Evolutionary conservation across 257 asterid species (phyloP).

Genomic region (Nicotiana obtusifolia): DNA sequence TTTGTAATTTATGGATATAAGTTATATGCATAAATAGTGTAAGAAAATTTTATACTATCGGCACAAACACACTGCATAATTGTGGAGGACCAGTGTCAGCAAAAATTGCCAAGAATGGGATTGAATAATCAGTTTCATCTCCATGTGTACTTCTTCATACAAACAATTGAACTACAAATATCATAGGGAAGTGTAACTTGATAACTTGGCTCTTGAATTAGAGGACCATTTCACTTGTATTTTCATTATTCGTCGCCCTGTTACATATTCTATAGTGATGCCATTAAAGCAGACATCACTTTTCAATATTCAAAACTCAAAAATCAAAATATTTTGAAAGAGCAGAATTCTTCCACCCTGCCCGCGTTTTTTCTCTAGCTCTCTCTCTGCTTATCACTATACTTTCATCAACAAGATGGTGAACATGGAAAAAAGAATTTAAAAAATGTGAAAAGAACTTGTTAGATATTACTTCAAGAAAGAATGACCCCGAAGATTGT

Average conservation of each 20-base stretch:
- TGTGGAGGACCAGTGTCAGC: not conserved
- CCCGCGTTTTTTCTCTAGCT: not conserved
- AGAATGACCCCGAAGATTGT: not conserved
- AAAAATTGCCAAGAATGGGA: not conserved
- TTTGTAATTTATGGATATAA: too few species aligned
- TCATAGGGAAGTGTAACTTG: not conserved
- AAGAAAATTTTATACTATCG: too few species aligned
- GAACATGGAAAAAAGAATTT: conserved; percentile 11
- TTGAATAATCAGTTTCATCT: not conserved
- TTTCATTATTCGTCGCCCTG: not conserved
- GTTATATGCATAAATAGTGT: too few species aligned
- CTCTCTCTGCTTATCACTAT: not conserved
- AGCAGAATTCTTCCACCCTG: conserved; percentile 24
- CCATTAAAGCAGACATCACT: not conserved
- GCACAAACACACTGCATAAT: too few species aligned
- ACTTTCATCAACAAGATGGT: conserved; percentile 12
- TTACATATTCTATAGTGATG: not conserved
- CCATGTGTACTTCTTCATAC: not conserved
- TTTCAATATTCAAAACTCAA: not conserved
- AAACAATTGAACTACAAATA: not conserved
- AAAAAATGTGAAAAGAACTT: conserved; percentile 18
- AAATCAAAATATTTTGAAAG: not conserved
- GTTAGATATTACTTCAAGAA: conserved; percentile 10
- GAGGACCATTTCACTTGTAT: not conserved
- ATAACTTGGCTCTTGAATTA: not conserved